phyloP scores from a whole-genome alignment of 1,284 basidiomycete species.

The Sporisorium exsertum region DNA sequence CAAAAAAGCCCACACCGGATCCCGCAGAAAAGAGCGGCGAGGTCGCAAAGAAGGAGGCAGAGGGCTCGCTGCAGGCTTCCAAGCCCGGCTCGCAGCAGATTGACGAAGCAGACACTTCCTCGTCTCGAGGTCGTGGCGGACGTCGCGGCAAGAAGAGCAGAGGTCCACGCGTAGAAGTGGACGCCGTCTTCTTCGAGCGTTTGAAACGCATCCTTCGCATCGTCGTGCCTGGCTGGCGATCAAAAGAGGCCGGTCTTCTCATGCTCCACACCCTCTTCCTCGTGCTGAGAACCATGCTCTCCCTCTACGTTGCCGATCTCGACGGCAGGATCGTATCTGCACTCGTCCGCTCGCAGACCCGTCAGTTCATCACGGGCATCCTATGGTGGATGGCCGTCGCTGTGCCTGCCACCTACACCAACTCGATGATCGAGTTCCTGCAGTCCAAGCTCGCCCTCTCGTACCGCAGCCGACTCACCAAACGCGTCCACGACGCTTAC shows the following conservation, averaged over 20 bases:
- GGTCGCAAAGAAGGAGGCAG: constrained; percentile 24
- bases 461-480: constrained; percentile 88
- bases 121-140: constrained; percentile 34
- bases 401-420: constrained; percentile 86
- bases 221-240: constrained; percentile 85
- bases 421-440: constrained; percentile 89
- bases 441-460: constrained; percentile 93
- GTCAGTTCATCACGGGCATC: constrained; percentile 86
- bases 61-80: constrained; percentile 20
- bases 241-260: constrained; percentile 87
- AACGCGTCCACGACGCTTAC: constrained; percentile 84
- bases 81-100: constrained; percentile 17
- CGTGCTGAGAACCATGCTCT: constrained; percentile 87
- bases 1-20: constrained; percentile 27
- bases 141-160: constrained; percentile 44
- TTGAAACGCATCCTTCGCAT: constrained; percentile 83
- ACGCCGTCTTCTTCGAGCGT: constrained; percentile 87
- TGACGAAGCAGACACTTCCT: constrained; percentile 34
- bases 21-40: constrained; percentile 29
- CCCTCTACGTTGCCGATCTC: constrained; percentile 92
- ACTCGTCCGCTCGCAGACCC: constrained; percentile 86
- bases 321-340: constrained; percentile 93
- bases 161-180: constrained; percentile 75
- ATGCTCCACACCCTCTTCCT: constrained; percentile 88
- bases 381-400: constrained; percentile 90